These are phyloP conservation scores for Nelumbo lutea DNA, from an alignment of 164 flowering plant genomes.

Conservation along the genomic window DNA sequence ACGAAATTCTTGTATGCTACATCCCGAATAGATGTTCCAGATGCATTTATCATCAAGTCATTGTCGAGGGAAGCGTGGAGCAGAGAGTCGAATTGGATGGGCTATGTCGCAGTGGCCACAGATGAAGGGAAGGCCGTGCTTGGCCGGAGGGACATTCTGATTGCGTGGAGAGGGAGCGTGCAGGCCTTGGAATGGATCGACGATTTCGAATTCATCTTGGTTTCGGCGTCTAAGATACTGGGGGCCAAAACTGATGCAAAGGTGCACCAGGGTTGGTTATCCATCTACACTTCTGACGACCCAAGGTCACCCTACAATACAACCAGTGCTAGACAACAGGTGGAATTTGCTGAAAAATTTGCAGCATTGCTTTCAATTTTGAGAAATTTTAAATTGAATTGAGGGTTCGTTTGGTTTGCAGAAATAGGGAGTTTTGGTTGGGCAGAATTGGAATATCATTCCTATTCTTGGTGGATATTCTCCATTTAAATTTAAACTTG, in stretches of 20 bases:
- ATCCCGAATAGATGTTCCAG: conserved; percentile 35
- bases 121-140: conserved; percentile 8
- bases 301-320: conserved; percentile 30
- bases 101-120: conserved; percentile 43
- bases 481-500: no score
- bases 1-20: conserved; percentile 43
- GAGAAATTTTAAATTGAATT: no score
- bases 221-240: conserved; percentile 27
- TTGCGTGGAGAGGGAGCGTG: conserved; percentile 15
- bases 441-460: no score
- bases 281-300: conserved; percentile 16
- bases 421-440: no score
- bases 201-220: conserved; percentile 35
- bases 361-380: no score
- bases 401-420: no score
- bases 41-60: conserved; percentile 33
- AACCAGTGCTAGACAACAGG: conserved; percentile 57
- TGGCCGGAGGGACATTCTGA: conserved; percentile 47
- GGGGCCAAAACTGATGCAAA: conserved; percentile 11
- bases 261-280: conserved; percentile 56
- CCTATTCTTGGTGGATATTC: no score
- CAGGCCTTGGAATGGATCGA: conserved; percentile 36
- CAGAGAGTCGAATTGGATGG: conserved; percentile 60
- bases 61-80: conserved; percentile 53
- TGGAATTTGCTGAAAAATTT: no score